Base-by-base conservation (phyloP, 352 stramenopile genomes). In the Poterioochromonas sp. region DNA sequence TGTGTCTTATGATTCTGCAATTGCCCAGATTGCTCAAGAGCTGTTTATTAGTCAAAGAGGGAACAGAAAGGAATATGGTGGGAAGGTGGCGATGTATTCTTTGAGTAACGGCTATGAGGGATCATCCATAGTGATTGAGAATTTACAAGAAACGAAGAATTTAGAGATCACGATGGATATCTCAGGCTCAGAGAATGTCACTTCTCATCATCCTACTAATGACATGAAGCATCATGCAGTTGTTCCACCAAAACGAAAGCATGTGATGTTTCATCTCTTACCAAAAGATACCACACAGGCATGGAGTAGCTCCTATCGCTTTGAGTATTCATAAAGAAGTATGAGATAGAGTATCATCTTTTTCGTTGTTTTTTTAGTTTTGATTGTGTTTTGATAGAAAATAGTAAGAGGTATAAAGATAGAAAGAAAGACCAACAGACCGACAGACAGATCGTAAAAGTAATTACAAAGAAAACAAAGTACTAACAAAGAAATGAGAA, bases 1-100 rank as follows among this genome's bases (percentile, higher is more conserved):
- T 26, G 22, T 74, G 18, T 11, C 76, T 29, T 80, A 74, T 43
- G 74, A 80, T 44, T 22, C 68, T 20, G 37, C 51, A 22, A 41
- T 41, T 26, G 37, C n/a, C 70, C 12, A 76, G n/a, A 73, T 80
- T 51, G 78, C 78, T 35, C 68, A 70, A 73, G 78, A 81, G 37
- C 49, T 81, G 22, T 15, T 49, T 18, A 76, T 81, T 35, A 76
- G 63, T 39, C 15, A 44, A 35, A 37, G 39, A 40, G 78, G 78
- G 5, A 44, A 81, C 15, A 37, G 22, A 63, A 71, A 26, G 29
- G 44, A 76, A 40, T 80, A 68, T 53, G 49, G 63, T 3, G 78
- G 63, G 22, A 60, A 73, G 26, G 44, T 79, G 0, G 80, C 76
- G 37, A 20, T 81, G 0, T 81, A 81, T 73, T 73, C 58, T 32